Evolutionary conservation across 352 stramenopile species (phyloP).

Genomic region (Phytophthora pseudosyringae): DNA sequence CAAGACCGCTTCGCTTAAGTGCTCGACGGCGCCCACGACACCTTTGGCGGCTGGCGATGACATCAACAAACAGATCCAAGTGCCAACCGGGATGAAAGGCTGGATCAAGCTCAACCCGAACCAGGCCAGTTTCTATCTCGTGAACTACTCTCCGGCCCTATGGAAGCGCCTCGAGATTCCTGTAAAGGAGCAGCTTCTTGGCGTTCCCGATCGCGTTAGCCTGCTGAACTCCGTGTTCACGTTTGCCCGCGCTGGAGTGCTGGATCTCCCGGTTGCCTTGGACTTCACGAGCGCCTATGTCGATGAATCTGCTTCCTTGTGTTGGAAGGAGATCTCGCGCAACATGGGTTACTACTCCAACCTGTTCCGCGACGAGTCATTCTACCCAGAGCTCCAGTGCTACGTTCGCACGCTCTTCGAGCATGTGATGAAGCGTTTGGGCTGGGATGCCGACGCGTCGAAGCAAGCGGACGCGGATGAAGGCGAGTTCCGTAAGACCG

Average conservation of each 20-base stretch:
- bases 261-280: slow-evolving; percentile 57
- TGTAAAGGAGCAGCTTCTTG: slow-evolving; percentile 57
- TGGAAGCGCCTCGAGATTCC: slow-evolving; percentile 81
- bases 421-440: slow-evolving; percentile 59
- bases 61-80: slow-evolving; percentile 83
- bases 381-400: slow-evolving; percentile 59
- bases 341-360: slow-evolving; percentile 57
- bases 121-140: slow-evolving; percentile 94
- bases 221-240: slow-evolving; percentile 93
- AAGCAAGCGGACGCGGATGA: slow-evolving; percentile 44
- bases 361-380: slow-evolving; percentile 60
- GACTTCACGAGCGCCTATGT: slow-evolving; percentile 70
- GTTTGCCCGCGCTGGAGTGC: slow-evolving; percentile 74
- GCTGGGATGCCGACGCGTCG: slow-evolving; percentile 47
- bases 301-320: slow-evolving; percentile 61
- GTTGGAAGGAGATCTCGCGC: slow-evolving; percentile 74
- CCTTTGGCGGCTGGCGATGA: slow-evolving; percentile 76
- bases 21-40: slow-evolving; percentile 20
- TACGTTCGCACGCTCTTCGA: slow-evolving; percentile 65
- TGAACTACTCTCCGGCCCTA: slow-evolving; percentile 92
- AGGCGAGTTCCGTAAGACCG: slow-evolving; percentile 69
- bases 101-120: slow-evolving; percentile 97
- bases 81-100: slow-evolving; percentile 42
- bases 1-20: slow-evolving; percentile 42
- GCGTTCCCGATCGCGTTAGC: slow-evolving; percentile 90